Evolutionary conservation across 176 grass and related monocot genomes (phyloP).

Genomic region (Microstegium vimineum): DNA sequence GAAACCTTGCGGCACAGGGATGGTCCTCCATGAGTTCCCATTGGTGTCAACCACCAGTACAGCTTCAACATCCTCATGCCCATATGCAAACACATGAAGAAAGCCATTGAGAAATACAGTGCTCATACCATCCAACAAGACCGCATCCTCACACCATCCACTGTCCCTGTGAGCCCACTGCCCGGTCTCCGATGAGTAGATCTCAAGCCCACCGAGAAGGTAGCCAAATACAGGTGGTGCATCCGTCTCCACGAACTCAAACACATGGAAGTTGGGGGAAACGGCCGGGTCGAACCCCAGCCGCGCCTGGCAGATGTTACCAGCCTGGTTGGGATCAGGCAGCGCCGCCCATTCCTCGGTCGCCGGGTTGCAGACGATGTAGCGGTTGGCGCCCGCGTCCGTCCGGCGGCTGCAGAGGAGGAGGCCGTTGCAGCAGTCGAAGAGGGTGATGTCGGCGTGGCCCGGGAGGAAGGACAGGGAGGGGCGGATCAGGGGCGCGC

Average conservation of each 20-base stretch:
- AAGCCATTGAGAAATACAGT: constrained; percentile 10
- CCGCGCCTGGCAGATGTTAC: accelerated
- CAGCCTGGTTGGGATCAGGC: not conserved
- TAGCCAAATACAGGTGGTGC: no score
- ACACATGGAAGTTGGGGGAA: constrained; percentile 4
- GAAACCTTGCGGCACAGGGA: not conserved
- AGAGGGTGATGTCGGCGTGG: not conserved
- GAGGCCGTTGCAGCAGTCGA: constrained; percentile 27
- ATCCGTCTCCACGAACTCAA: not conserved
- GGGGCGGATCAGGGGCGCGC: not conserved
- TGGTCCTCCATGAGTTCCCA: not conserved
- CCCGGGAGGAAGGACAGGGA: constrained; percentile 11
- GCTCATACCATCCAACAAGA: not conserved
- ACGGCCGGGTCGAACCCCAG: not conserved
- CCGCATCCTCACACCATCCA: not conserved
- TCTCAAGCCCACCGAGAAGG: not conserved
- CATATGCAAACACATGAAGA: not conserved
- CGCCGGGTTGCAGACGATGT: constrained; percentile 14
- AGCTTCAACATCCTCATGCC: not conserved
- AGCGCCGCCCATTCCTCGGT: not conserved
- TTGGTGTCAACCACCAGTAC: not conserved
- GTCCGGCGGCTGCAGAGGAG: not conserved
- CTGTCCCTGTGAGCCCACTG: not conserved
- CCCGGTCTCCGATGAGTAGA: constrained; percentile 4
- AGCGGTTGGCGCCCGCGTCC: not conserved